These are phyloP conservation scores for Typha latifolia DNA, from an alignment of 176 grass and related monocot species.

Conservation along the genomic window DNA sequence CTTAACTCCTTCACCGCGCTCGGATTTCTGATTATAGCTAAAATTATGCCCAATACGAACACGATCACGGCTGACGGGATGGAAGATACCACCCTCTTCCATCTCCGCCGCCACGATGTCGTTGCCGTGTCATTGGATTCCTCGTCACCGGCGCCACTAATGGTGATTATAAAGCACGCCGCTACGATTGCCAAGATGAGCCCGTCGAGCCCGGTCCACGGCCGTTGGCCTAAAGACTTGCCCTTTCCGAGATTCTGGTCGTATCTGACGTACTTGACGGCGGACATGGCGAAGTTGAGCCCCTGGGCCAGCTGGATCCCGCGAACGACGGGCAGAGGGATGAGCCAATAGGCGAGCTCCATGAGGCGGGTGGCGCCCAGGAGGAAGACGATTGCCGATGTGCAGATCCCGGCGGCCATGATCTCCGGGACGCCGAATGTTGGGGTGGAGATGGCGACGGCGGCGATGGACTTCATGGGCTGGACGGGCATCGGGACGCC, in stretches of 20 bases:
- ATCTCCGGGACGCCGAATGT: conserved; percentile 47
- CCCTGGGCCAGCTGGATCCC: conserved; percentile 91
- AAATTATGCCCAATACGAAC: conserved; percentile 54
- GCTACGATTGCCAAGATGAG: conserved; percentile 46
- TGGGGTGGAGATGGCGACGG: conserved; percentile 26
- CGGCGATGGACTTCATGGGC: conserved; percentile 39
- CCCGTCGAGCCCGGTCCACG: conserved; percentile 73
- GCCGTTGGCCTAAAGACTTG: conserved; percentile 27
- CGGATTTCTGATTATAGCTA: conserved; percentile 57
- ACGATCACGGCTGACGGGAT: conserved; percentile 66
- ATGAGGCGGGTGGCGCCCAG: conserved; percentile 71
- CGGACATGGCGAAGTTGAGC: conserved; percentile 72
- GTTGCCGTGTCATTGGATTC: too few relatives aligned
- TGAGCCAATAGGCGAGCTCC: conserved; percentile 54
- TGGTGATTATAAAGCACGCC: conserved; percentile 50
- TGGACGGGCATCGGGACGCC: conserved; percentile 47
- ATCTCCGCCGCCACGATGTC: too few relatives aligned
- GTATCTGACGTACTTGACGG: conserved; percentile 77
- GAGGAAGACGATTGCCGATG: conserved; percentile 46
- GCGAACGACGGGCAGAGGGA: conserved; percentile 76
- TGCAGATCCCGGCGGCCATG: conserved; percentile 71
- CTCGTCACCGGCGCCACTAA: conserved; percentile 63
- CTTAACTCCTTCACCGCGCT: conserved; percentile 46
- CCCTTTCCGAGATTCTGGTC: conserved; percentile 57
- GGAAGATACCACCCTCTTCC: conserved; percentile 11